Percentiles rank a stretch among this genome's conserved stretches.
phyloP scores from a whole-genome alignment of 1,284 basidiomycete genomes.

The Hemileia vastatrix region DNA sequence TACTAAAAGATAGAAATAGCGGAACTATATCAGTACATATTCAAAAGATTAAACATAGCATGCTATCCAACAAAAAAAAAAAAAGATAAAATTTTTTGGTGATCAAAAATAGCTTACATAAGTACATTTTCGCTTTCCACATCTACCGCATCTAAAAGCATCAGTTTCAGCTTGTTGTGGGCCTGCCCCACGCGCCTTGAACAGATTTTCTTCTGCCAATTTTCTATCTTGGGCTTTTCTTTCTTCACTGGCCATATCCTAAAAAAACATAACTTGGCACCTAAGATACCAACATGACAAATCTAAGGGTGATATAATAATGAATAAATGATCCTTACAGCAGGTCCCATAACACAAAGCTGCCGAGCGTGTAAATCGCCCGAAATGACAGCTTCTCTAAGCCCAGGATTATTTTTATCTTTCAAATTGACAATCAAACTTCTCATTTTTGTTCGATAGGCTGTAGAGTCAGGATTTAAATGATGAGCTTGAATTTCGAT shows the following conservation, averaged over 20 bases:
- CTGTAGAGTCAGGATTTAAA: conserved; percentile 36
- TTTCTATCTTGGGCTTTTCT: conserved; percentile 70
- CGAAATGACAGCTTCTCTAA: conserved; percentile 72
- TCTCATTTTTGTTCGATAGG: conserved; percentile 72
- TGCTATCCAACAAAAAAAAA: background rate
- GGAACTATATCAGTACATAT: background rate
- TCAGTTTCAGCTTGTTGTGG: conserved; percentile 82
- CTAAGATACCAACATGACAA: conserved; percentile 6
- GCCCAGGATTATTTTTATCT: conserved; percentile 81
- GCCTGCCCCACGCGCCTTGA: conserved; percentile 80
- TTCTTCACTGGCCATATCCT: conserved; percentile 96
- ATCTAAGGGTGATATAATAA: background rate
- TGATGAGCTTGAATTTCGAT: conserved; percentile 53
- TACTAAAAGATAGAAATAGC: background rate
- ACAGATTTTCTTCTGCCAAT: conserved; percentile 77
- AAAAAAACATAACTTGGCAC: background rate
- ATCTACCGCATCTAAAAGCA: conserved; percentile 91
- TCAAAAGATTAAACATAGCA: background rate
- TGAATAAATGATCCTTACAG: conserved; percentile 49
- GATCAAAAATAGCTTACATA: conserved; percentile 5
- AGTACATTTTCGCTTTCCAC: conserved; percentile 83
- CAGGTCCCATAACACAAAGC: conserved; percentile 70
- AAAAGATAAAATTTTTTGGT: too few relatives aligned
- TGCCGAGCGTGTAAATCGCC: conserved; percentile 63
- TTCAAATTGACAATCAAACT: conserved; percentile 87